Percentiles rank a stretch among this genome's conserved stretches.
Conservation (phyloP, 495 filamentous ascomycete species). For the Entonaema liquescens region DNA sequence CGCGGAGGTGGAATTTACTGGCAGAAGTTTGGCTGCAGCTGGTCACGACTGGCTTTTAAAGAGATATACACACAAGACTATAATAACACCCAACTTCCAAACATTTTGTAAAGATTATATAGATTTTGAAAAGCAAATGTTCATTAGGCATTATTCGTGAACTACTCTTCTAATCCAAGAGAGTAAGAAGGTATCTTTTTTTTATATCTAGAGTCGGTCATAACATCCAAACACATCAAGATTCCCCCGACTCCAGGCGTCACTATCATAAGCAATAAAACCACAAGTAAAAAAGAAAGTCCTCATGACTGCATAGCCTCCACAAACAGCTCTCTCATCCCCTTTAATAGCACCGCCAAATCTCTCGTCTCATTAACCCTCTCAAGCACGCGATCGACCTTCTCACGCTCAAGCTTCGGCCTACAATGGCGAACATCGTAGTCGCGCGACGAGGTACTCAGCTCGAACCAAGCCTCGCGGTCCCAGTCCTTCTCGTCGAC, state of each 20-base stretch:
- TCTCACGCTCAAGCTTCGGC: constrained; percentile 80
- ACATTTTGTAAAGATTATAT: neutral
- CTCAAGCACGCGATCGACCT: constrained; percentile 77
- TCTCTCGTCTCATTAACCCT: constrained; percentile 84
- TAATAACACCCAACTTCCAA: neutral
- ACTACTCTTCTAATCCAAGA: neutral
- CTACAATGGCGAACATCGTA: constrained; percentile 81
- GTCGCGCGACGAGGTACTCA: constrained; percentile 80
- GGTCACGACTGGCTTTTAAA: constrained; percentile 18
- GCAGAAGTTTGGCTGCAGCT: constrained; percentile 12
- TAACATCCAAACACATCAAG: neutral
- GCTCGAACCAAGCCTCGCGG: constrained; percentile 91
- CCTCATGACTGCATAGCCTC: constrained; percentile 61
- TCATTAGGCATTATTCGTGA: constrained; percentile 6
- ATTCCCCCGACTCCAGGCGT: neutral
- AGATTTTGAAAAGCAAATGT: neutral
- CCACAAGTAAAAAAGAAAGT: neutral
- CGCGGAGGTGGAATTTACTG: constrained; percentile 6
- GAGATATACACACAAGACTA: neutral
- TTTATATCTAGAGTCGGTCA: neutral
- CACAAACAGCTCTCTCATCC: constrained; percentile 88
- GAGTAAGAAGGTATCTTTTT: neutral
- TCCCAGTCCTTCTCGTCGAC: constrained; percentile 88
- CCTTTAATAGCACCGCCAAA: constrained; percentile 81
- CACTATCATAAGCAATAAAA: constrained; percentile 1